Percentiles rank a stretch among this genome's conserved stretches.
Evolutionary conservation across 2,329 filamentous ascomycete species (phyloP).

Genomic region (Cladosporium colombiae): DNA sequence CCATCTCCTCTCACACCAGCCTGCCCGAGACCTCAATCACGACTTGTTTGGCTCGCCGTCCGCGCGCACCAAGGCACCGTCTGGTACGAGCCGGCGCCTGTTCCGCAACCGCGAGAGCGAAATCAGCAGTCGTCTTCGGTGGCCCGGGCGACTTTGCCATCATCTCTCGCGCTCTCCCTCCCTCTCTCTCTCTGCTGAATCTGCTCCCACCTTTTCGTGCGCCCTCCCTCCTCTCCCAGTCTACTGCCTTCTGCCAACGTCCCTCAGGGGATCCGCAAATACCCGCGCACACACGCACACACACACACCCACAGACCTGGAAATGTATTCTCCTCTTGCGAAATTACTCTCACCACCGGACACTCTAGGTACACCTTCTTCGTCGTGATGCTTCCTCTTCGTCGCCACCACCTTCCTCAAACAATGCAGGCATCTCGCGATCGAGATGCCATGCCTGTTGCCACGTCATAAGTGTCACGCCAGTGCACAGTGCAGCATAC

Average conservation of each 20-base stretch:
- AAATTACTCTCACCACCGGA: neutral
- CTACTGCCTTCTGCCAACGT: neutral
- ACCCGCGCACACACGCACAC: constrained; percentile 15
- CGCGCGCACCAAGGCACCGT: neutral
- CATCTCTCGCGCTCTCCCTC: neutral
- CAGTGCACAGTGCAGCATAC: neutral
- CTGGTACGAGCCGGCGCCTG: constrained; percentile 10
- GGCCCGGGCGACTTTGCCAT: constrained; percentile 5
- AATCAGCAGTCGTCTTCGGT: neutral
- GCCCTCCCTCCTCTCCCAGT: neutral
- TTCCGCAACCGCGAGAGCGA: constrained; percentile 13
- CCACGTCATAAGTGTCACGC: constrained; percentile 5
- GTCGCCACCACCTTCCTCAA: neutral
- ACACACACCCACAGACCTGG: constrained; percentile 1
- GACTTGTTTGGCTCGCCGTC: neutral
- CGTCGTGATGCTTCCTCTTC: neutral
- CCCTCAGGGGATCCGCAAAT: constrained; percentile 15
- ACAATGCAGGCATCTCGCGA: neutral
- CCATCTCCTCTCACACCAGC: neutral
- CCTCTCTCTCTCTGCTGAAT: neutral
- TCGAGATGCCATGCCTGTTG: neutral
- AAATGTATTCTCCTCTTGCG: neutral
- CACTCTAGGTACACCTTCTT: neutral
- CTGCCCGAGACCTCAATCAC: neutral
- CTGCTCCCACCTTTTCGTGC: neutral